These are phyloP conservation scores for Colletotrichum sp. DNA, from an alignment of 2,329 filamentous ascomycete species.

Conservation along the genomic window DNA sequence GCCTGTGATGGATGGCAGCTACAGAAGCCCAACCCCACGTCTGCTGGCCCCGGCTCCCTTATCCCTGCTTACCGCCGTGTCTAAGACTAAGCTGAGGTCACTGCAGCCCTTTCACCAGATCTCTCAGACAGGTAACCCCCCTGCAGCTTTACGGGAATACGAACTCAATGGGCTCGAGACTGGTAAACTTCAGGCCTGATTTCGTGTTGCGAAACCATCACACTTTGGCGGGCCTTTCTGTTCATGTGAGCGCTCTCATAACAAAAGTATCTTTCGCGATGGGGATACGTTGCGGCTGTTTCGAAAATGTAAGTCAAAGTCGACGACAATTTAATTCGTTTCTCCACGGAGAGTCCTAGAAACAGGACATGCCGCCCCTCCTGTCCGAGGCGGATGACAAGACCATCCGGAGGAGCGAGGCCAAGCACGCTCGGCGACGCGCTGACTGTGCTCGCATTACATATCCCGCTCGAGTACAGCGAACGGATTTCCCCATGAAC, in stretches of 20 bases:
- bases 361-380: not conserved
- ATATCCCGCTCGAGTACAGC: not conserved
- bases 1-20: not conserved
- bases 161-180: not conserved
- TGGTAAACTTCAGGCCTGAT: not conserved
- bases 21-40: slow-evolving; percentile 15
- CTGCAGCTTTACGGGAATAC: slow-evolving; percentile 1
- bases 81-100: slow-evolving; percentile 2
- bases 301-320: not conserved
- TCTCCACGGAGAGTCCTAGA: not conserved
- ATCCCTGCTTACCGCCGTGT: slow-evolving; percentile 4
- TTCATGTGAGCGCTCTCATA: not conserved
- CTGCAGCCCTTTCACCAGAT: not conserved
- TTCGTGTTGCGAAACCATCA: not conserved
- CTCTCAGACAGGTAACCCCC: slow-evolving; percentile 3
- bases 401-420: not conserved
- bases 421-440: not conserved
- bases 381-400: not conserved
- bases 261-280: not conserved
- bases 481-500: not conserved
- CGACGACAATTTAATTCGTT: not conserved
- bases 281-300: not conserved
- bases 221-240: not conserved
- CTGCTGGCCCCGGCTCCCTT: not conserved
- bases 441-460: slow-evolving; percentile 13